phyloP scores from a whole-genome alignment of 2,329 filamentous ascomycete species.

The Fusarium luffae region DNA sequence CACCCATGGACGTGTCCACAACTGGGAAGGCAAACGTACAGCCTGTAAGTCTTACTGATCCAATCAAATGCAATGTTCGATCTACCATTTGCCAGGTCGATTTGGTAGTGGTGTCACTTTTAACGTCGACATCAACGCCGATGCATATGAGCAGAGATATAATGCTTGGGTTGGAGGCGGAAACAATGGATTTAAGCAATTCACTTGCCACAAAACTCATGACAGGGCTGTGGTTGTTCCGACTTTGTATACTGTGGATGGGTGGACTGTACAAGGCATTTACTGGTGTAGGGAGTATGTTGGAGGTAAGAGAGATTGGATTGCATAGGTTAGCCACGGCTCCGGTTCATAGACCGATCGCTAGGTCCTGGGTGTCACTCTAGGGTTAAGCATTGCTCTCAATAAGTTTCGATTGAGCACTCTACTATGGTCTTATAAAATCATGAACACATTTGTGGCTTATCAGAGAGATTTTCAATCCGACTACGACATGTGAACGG shows the following conservation, averaged over 20 bases:
- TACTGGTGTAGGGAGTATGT: background rate
- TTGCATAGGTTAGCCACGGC: background rate
- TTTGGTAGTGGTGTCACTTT: background rate
- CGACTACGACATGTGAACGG: too few species aligned
- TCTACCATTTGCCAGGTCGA: background rate
- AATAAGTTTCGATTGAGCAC: too few species aligned
- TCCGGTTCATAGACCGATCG: rapidly evolving
- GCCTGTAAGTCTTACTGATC: background rate
- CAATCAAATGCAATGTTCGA: rapidly evolving
- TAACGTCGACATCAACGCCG: background rate
- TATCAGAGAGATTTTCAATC: too few species aligned
- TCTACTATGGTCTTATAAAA: too few species aligned
- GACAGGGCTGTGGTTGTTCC: background rate
- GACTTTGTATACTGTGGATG: background rate
- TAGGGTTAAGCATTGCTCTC: too few species aligned
- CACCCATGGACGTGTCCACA: background rate
- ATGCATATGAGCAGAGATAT: background rate
- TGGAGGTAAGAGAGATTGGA: background rate
- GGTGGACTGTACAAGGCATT: background rate
- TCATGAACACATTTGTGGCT: too few species aligned
- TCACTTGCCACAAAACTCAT: background rate
- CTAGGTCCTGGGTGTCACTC: too few species aligned
- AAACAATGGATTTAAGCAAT: background rate
- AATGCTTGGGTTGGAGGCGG: background rate
- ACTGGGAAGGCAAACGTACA: background rate